These are phyloP conservation scores for Talaromyces sp. DNA, from an alignment of 2,329 filamentous ascomycete genomes.

Conservation along the genomic window DNA sequence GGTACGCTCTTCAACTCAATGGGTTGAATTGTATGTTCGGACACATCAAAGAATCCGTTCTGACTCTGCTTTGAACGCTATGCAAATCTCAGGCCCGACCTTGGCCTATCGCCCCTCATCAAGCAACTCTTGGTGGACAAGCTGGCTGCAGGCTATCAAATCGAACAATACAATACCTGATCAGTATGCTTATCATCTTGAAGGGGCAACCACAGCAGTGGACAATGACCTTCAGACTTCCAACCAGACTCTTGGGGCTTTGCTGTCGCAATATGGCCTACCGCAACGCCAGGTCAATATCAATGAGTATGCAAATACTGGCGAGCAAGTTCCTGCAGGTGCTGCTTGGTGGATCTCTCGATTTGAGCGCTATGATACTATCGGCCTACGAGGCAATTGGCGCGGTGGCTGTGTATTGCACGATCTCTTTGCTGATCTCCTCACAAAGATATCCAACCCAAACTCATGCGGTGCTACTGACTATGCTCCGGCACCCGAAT, in stretches of 20 bases:
- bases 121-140: slow-evolving; percentile 41
- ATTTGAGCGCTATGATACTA: slow-evolving; percentile 44
- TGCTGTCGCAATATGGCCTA: slow-evolving; percentile 30
- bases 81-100: slow-evolving; percentile 41
- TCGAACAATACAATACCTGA: slow-evolving; percentile 42
- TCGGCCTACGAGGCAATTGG: slow-evolving; percentile 49
- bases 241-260: slow-evolving; percentile 25
- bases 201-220: slow-evolving; percentile 26
- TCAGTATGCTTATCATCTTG: slow-evolving; percentile 46
- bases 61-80: slow-evolving; percentile 20
- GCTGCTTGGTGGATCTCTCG: slow-evolving; percentile 48
- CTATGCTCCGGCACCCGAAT: slow-evolving; percentile 43
- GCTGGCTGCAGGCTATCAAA: slow-evolving; percentile 35
- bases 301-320: slow-evolving; percentile 48
- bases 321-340: slow-evolving; percentile 42
- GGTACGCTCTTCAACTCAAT: slow-evolving; percentile 37
- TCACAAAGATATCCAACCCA: slow-evolving; percentile 29
- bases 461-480: slow-evolving; percentile 13
- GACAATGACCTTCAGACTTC: slow-evolving; percentile 30
- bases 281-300: slow-evolving; percentile 42
- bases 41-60: slow-evolving; percentile 40
- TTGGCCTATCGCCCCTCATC: slow-evolving; percentile 31
- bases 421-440: slow-evolving; percentile 43
- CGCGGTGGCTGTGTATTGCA: slow-evolving; percentile 38
- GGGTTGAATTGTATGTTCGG: slow-evolving; percentile 40